Conservation (phyloP, 2,329 filamentous ascomycete genomes). For the Drechslera avenae region DNA sequence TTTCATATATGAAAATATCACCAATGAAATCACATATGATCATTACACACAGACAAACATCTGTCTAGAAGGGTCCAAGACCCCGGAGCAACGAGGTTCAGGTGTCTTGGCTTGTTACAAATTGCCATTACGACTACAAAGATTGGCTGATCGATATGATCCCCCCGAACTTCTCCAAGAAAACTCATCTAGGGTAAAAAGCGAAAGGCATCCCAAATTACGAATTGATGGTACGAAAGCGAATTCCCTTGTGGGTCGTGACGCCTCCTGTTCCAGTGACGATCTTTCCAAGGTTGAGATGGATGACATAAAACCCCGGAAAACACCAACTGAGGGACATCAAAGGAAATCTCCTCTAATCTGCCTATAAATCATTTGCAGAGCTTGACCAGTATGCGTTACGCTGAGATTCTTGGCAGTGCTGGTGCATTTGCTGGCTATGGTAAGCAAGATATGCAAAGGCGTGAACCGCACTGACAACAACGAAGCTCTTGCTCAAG, state of each 20-base stretch:
- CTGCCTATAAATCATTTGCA: constrained; percentile 6
- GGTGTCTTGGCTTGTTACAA: constrained; percentile 20
- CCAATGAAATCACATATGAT: constrained; percentile 23
- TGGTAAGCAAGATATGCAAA: constrained; percentile 19
- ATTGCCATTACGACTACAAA: constrained; percentile 22
- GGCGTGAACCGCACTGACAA: constrained; percentile 12
- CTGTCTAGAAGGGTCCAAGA: constrained; percentile 21
- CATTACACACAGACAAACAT: constrained; percentile 36
- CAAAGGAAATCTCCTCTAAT: constrained; percentile 9
- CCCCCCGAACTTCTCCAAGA: too few relatives aligned
- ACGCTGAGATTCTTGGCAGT: constrained; percentile 33
- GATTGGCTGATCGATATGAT: constrained; percentile 30
- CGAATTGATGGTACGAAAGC: constrained; percentile 18
- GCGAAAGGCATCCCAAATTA: constrained; percentile 27
- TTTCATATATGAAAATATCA: constrained; percentile 8
- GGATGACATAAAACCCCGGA: constrained; percentile 31
- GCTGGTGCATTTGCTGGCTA: constrained; percentile 34
- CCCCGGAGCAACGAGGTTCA: constrained; percentile 19
- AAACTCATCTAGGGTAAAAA: constrained; percentile 37
- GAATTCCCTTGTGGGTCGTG: constrained; percentile 17
- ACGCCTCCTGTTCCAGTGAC: constrained; percentile 18
- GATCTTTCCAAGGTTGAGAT: not conserved
- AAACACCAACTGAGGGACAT: constrained; percentile 6
- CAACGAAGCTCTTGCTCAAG: constrained; percentile 34
- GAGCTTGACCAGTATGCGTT: constrained; percentile 31